These are phyloP conservation scores for Phalaenopsis hybrid DNA, from an alignment of 116 monocot genomes.

Conservation along the genomic window DNA sequence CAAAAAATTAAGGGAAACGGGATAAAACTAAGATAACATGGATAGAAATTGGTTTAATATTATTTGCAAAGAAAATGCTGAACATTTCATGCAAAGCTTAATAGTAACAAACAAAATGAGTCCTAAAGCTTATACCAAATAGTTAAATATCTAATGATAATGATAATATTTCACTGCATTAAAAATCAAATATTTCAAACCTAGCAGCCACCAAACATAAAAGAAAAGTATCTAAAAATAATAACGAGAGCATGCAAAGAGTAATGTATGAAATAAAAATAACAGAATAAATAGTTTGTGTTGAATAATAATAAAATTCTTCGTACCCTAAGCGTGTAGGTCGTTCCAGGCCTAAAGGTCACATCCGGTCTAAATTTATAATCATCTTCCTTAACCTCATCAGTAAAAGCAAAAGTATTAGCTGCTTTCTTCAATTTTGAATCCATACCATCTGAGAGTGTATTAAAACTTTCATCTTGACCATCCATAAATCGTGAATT, in stretches of 20 bases:
- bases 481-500: neutral
- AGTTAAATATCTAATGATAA: neutral
- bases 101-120: neutral
- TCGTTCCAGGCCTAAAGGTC: conserved; percentile 4
- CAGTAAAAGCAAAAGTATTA: conserved; percentile 4
- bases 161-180: neutral
- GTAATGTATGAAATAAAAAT: neutral
- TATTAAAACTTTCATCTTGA: conserved; percentile 3
- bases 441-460: conserved; percentile 17
- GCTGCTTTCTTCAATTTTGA: conserved; percentile 21
- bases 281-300: neutral
- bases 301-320: neutral
- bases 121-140: neutral
- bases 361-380: conserved; percentile 18
- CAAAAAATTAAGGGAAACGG: neutral
- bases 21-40: neutral
- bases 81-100: neutral
- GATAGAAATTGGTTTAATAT: neutral
- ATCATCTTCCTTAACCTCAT: conserved; percentile 8
- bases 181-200: neutral
- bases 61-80: neutral
- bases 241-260: neutral
- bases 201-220: neutral
- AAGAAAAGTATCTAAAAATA: neutral
- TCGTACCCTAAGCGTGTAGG: conserved; percentile 14